Base-by-base conservation (phyloP, 2,329 filamentous ascomycete species). In the Sclerotinia minor region DNA sequence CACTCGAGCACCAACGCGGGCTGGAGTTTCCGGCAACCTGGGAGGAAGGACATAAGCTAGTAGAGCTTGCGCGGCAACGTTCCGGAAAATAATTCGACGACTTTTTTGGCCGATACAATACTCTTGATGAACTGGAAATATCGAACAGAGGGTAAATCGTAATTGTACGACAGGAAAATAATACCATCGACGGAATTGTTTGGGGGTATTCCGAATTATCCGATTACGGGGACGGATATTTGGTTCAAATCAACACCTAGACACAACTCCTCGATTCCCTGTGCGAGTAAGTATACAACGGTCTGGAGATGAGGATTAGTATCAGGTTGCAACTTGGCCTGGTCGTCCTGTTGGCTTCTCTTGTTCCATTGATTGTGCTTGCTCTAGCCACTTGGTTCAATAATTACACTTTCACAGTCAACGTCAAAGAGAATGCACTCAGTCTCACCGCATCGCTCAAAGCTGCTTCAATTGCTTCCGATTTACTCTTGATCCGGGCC, bases 241-340 rank as follows among this genome's bases (percentile, higher is more conserved):
- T 53, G 64, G 38, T 49, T 53, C 19, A 21, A 61, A 50, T 53
- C 35, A 61, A 61, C 41, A 52, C 53, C 61, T 65, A 38, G 55
- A 45, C 57, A 47, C 6, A 26, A 26, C 41, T 49, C 47, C 65
- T 60, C 26, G 38, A 61, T 24, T 35, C 21, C 24, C 26, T 54
- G 35, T 52, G 24, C 45, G 47, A 54, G n/a, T 44, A 49, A 50
- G 38, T 35, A 29, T 6, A 53, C 24, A 60, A 45, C 32, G 35
- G 35, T 47, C 29, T 54, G 65, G 68, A 68, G 75, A 94, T 97
- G 92, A 88, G 92, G 78, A 87, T 97, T 78, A 89, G 91, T 68
- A 97, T 97, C 75, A 87, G 92, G 73, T 89, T 94, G 80, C 94
- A 97, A 85, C 84, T 97, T 74, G 92, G 88, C 72, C 83, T 89